A percentile compares a stretch with the other conserved stretches of the same genome.
Conservation (phyloP, 2,329 filamentous ascomycete genomes). For the Monosporascus sp. region DNA sequence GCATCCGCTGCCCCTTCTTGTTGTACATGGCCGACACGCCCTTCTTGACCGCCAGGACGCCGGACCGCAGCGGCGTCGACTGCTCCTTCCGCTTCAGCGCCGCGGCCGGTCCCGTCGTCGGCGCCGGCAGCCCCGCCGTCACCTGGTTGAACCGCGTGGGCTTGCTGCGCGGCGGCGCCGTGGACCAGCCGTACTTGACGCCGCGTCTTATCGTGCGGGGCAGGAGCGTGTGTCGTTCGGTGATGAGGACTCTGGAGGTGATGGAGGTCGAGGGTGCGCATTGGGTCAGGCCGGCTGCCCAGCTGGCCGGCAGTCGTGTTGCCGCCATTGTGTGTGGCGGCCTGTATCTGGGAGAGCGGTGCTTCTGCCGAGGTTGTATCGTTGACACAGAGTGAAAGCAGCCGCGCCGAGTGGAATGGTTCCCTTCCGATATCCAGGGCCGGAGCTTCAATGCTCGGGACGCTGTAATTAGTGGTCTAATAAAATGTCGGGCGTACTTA, state of each 20-base stretch:
- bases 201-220: constrained; percentile 41
- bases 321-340: constrained; percentile 38
- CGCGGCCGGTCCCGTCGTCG: constrained; percentile 54
- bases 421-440: background rate
- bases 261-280: constrained; percentile 20
- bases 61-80: constrained; percentile 65
- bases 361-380: background rate
- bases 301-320: constrained; percentile 39
- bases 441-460: background rate
- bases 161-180: constrained; percentile 45
- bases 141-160: constrained; percentile 57
- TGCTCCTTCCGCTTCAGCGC: constrained; percentile 53
- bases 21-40: constrained; percentile 94
- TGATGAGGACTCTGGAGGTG: constrained; percentile 25
- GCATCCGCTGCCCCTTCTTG: constrained; percentile 66
- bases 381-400: background rate
- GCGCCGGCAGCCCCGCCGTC: constrained; percentile 49
- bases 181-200: constrained; percentile 58
- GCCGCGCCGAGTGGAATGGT: background rate
- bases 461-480: background rate
- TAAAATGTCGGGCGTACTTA: background rate
- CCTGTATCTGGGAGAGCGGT: background rate
- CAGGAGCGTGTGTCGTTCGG: constrained; percentile 33
- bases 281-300: constrained; percentile 33
- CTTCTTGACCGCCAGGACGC: constrained; percentile 82